phyloP scores from a whole-genome alignment of 352 stramenopile species.

The Globisporangium spiculum region DNA sequence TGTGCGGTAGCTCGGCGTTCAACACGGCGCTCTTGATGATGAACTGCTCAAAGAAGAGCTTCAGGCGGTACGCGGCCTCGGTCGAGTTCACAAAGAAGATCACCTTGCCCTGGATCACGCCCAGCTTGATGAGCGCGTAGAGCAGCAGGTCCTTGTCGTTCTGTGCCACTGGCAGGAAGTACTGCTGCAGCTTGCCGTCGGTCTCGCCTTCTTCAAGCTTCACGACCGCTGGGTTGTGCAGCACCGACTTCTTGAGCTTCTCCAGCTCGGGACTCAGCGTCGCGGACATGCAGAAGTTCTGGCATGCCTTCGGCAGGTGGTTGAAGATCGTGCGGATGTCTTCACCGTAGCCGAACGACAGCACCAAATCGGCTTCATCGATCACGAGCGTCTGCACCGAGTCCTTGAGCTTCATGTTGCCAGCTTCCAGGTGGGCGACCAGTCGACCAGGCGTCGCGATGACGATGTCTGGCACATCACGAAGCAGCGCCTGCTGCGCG shows the following conservation, averaged over 20 bases:
- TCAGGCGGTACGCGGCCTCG: conserved; percentile 93
- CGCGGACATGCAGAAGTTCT: conserved; percentile 98
- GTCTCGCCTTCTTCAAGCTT: conserved; percentile 94
- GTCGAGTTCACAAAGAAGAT: conserved; percentile 99
- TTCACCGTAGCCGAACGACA: conserved; percentile 95
- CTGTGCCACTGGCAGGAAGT: conserved; percentile 89
- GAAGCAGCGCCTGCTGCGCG: conserved; percentile 82
- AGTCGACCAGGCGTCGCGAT: conserved; percentile 94
- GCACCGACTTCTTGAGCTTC: conserved; percentile 95
- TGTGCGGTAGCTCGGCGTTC: conserved; percentile 97
- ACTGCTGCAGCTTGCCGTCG: conserved; percentile 94
- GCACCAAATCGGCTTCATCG: conserved; percentile 98
- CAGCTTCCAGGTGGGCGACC: conserved; percentile 83
- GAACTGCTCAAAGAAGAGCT: conserved; percentile 99
- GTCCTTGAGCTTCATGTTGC: conserved; percentile 81
- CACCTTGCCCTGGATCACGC: conserved; percentile 95
- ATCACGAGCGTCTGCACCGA: conserved; percentile 97
- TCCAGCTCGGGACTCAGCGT: conserved; percentile 96
- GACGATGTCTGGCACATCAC: conserved; percentile 90
- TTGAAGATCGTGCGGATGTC: conserved; percentile 94
- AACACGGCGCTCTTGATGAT: conserved; percentile 98
- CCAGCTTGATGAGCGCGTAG: conserved; percentile 98
- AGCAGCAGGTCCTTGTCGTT: conserved; percentile 97
- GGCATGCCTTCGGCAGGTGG: conserved; percentile 95
- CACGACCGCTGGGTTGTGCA: conserved; percentile 96